Base-by-base conservation (phyloP, 345 rosid genomes). In the Arabidopsis arenosa region DNA sequence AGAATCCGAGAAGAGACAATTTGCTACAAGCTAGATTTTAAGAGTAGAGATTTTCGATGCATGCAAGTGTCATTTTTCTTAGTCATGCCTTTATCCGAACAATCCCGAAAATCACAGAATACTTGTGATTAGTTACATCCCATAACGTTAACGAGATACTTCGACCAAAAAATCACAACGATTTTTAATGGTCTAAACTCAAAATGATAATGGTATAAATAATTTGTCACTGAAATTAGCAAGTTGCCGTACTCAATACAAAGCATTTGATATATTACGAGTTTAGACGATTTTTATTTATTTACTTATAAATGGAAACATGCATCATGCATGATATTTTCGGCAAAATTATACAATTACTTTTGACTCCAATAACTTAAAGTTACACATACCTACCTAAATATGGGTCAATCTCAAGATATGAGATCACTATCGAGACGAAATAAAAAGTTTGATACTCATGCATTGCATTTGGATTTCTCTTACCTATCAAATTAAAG, bases 401-500 rank as follows among this genome's bases (percentile, higher is more conserved):
- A 21, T 43, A 55, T 21, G 56, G 72, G 49, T 74, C 72, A 65
- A 55, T 23, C 39, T 74, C 13, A 41, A 55, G 65, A 74, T 74
- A 54, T 5, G 65, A 64, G 58, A 43, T 64, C 64, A 33, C 6
- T 43, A 54, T 64, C 48, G 48, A 64, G 64, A 73, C 57, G 65
- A 36, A 43, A 73, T 56, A 55, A 10, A 45, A 66, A 45, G 52
- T 26, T 47, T 14, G 49, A 65, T 37, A 36, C 64, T 44, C 48
- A 40, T 56, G 40, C 49, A 56, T 9, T 28, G 47, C 23, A 66
- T 36, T 47, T 57, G 12, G 66, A 56, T 70, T 57, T 74, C n/a
- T 74, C 21, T 35, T 44, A 39, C 78, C 41, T 56, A 47, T 33
- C 17, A 57, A 39, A 13, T 14, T 5, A 13, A 45, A 15, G 51